These are phyloP conservation scores for Russula brevipes DNA, from an alignment of 768 basidiomycete genomes.

Conservation along the genomic window DNA sequence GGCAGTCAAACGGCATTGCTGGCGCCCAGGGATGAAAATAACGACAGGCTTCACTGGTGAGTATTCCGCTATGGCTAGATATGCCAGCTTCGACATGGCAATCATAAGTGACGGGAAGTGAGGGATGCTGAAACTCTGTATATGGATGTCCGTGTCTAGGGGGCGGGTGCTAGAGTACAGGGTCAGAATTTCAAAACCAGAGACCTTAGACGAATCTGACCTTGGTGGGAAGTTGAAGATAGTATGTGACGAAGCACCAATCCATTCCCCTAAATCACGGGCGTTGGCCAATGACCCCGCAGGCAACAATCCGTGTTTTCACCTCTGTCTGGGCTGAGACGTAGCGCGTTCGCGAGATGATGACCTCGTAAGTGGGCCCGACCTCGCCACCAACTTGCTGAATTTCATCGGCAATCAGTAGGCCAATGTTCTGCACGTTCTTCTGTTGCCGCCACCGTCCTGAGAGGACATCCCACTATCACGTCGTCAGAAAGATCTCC, in stretches of 20 bases:
- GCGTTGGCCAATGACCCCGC: constrained; percentile 95
- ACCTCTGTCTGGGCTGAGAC: constrained; percentile 90
- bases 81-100: constrained; percentile 97
- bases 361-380: constrained; percentile 95
- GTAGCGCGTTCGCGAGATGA: constrained; percentile 94
- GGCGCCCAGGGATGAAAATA: constrained; percentile 86
- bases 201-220: constrained; percentile 34
- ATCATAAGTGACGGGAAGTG: constrained; percentile 99
- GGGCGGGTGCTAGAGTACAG: constrained; percentile 69
- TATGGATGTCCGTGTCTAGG: constrained; percentile 92
- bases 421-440: constrained; percentile 89
- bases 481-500: constrained; percentile 2
- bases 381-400: constrained; percentile 93
- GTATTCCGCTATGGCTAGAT: constrained; percentile 86
- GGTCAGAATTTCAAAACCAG: neutral
- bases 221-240: constrained; percentile 52
- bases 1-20: constrained; percentile 90
- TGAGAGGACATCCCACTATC: constrained; percentile 90
- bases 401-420: constrained; percentile 92
- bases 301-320: constrained; percentile 91
- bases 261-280: constrained; percentile 95
- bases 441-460: constrained; percentile 95
- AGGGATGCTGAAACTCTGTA: constrained; percentile 94
- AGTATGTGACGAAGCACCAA: constrained; percentile 79
- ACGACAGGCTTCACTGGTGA: constrained; percentile 83